Evolutionary conservation across 495 filamentous ascomycete genomes (phyloP), one percentile per base, ranked within the genome.

Genomic region (Eremomyces bilateralis): DNA sequence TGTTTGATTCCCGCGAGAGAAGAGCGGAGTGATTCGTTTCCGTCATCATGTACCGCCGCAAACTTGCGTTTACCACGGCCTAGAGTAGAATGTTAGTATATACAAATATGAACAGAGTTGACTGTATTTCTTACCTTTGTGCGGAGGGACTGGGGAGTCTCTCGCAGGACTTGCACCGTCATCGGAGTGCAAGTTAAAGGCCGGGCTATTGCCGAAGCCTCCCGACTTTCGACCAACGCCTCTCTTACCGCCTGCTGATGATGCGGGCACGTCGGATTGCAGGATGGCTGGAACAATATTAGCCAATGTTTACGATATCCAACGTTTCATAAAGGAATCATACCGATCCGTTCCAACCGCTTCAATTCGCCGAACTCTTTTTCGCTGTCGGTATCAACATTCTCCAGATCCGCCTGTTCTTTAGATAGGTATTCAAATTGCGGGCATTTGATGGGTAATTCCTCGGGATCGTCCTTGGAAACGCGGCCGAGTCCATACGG

Each of bases 341-440:
- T 51, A 61, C 80, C 74, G 45, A 81, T 80, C 32, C 88, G 65
- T 51, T 91, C 82, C 30, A 70, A 63, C 49, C 78, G 69, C 59
- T 94, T 95, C 36, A 68, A 60, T 38, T 75, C 73, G 28, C 90
- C 88, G 56, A 85, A 97, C 5, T 76, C 72, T 31, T 76, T 59
- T 53, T 97, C 88, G 29, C 80, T 77, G 11, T 65, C 61, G 0
- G 84, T 75, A 50, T 97, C 88, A n/a, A 85, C 68, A 45, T 97
- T 95, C 55, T 97, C 88, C 19, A 62, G 52, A 4, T 67, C 73
- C 31, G 77, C 78, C 47, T 91, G 67, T 18, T 80, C 78, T 25
- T 72, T 57, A 0, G 70, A 78, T 56, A 97, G 61, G 46, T 69
- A 64, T 29, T 76, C 71, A 51, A 95, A 76, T 3, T 61, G 51